A percentile compares a stretch with the other conserved stretches of the same genome.
These are phyloP conservation scores for Cryptococcus depauperatus DNA, from an alignment of 1,284 basidiomycete species.

Conservation along the genomic window DNA sequence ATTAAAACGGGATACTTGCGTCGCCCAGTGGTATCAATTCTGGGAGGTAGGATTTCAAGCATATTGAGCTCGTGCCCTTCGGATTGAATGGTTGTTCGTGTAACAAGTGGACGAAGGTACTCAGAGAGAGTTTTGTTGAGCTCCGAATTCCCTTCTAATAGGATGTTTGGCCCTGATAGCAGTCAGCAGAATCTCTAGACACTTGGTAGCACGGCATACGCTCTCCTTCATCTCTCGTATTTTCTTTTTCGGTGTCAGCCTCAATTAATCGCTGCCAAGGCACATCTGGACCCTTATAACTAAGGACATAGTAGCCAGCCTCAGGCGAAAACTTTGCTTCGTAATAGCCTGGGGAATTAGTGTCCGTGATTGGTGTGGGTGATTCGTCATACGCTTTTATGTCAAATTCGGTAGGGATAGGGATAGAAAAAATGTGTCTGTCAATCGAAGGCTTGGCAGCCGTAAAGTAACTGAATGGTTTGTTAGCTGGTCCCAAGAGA, in stretches of 20 bases:
- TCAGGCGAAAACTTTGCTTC: constrained; percentile 67
- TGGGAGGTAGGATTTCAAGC: constrained; percentile 79
- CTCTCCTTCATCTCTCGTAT: background rate
- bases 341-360: constrained; percentile 56
- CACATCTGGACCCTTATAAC: constrained; percentile 70
- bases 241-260: constrained; percentile 21
- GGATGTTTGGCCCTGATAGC: constrained; percentile 14
- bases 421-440: constrained; percentile 71
- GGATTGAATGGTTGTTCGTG: constrained; percentile 61
- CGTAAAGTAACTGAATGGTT: constrained; percentile 64
- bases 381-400: constrained; percentile 21
- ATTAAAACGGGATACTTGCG: constrained; percentile 91
- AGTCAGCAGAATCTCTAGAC: too few species aligned
- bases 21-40: constrained; percentile 82
- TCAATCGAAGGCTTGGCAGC: constrained; percentile 76
- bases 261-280: constrained; percentile 79
- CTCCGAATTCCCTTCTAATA: constrained; percentile 63
- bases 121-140: constrained; percentile 62
- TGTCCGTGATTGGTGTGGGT: constrained; percentile 58
- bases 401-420: constrained; percentile 49
- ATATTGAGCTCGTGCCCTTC: constrained; percentile 81
- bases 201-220: too few species aligned
- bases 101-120: constrained; percentile 65
- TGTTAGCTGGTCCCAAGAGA: constrained; percentile 7
- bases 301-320: constrained; percentile 74